Evolutionary conservation across 768 basidiomycete genomes (phyloP), one percentile per base, ranked within the genome.

Genomic region (Russula foetens): DNA sequence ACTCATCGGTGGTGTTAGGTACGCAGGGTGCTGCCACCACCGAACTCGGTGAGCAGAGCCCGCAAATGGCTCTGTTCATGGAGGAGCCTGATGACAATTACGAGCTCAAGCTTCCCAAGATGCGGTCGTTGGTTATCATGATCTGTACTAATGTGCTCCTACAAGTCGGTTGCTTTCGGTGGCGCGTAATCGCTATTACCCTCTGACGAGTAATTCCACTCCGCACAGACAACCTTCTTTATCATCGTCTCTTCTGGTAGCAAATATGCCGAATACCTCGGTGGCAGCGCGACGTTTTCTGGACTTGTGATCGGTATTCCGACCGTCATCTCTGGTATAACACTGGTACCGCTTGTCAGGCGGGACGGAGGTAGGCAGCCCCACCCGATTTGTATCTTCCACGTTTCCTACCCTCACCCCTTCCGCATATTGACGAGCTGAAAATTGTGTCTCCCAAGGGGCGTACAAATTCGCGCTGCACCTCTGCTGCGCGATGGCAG

Each of bases 231-330:
- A 5, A 81, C 83, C 0, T 88, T 88, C 72, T 88, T 86, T 70
- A 80, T 86, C 58, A 75, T 86, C 44, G 82, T 88, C 4, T 84
- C 86, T 2, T 85, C 86, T 1, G 82, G 84, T 1, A 82, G 80
- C 66, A 74, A 76, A 53, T 87, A 88, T 66, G 81, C 84, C 0
- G 76, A 81, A 60, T 74, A 80, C 63, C 73, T 88, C 7, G 85
- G 85, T 24, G 86, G 86, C 19, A 79, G 74, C n/a, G 74, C 83
- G n/a, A 84, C 83, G 0, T 89, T 88, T 68, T 83, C 85, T 38
- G 85, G 86, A 53, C 67, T 89, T 7, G 78, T 79, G 35, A 82
- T 86, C 59, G 86, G 86, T 64, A 84, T 88, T 60, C 87, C 85
- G 11, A 81, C 82, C 11, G 71, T 81, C 2, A 78, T 86, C 59